Conservation (phyloP, 305 asterid genomes). For the Stenogyne calaminthoides region DNA sequence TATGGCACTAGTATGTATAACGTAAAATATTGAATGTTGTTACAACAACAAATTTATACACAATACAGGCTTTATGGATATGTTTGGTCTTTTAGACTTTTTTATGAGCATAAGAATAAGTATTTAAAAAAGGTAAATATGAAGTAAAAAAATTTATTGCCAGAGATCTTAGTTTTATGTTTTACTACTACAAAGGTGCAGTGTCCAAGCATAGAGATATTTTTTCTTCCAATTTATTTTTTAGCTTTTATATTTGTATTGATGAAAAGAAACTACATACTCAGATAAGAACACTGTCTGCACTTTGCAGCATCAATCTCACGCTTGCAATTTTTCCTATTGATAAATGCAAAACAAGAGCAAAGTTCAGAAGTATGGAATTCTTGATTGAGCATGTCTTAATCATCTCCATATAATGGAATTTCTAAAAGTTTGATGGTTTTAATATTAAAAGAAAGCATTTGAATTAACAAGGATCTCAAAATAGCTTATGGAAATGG, state of each 20-base stretch:
- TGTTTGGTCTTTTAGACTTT: background rate
- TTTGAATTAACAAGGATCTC: background rate
- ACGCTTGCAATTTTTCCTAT: conserved; percentile 71
- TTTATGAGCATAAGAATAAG: background rate
- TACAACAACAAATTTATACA: background rate
- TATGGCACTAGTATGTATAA: no score
- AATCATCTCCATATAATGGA: background rate
- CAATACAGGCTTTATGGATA: background rate
- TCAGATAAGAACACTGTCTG: conserved; percentile 86
- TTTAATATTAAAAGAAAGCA: no score
- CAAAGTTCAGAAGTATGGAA: conserved; percentile 17
- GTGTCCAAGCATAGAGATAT: background rate
- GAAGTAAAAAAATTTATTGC: background rate
- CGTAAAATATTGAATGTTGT: background rate
- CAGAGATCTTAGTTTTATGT: background rate
- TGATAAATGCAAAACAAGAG: conserved; percentile 21
- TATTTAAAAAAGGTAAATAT: background rate
- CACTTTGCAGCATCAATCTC: conserved; percentile 93
- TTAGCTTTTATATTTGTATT: background rate
- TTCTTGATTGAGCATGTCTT: background rate
- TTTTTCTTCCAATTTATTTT: background rate
- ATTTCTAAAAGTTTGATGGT: background rate
- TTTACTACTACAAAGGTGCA: conserved; percentile 9
- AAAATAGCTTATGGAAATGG: background rate
- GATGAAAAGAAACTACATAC: conserved; percentile 47